phyloP scores from a whole-genome alignment of 1,284 basidiomycete genomes.

The Ceratobasidium sp. region DNA sequence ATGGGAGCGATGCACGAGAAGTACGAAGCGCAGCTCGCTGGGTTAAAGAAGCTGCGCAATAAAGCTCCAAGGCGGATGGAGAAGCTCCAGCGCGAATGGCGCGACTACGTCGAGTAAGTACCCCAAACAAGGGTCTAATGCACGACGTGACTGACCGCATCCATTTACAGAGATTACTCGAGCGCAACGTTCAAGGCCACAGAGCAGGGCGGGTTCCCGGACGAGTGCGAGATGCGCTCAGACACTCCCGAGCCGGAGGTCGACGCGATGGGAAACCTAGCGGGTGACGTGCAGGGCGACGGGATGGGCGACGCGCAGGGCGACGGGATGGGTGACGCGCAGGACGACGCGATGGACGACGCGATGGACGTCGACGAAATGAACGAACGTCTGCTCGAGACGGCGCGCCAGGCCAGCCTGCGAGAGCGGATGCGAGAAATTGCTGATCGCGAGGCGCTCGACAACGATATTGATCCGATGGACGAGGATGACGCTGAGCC shows the following conservation, averaged over 20 bases:
- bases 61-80: background rate
- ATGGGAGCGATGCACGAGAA: background rate
- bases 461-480: background rate
- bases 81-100: background rate
- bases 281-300: too few species aligned
- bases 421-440: background rate
- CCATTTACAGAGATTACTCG: background rate
- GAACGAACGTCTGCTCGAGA: background rate
- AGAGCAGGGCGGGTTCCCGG: background rate
- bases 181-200: background rate
- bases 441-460: background rate
- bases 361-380: background rate
- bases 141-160: background rate
- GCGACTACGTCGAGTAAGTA: conserved; percentile 32
- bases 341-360: too few species aligned
- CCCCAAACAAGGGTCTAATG: conserved; percentile 32
- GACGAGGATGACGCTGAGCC: too few species aligned
- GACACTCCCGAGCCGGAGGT: background rate
- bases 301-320: too few species aligned
- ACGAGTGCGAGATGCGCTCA: background rate
- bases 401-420: background rate
- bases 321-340: too few species aligned
- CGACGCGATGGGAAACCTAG: too few species aligned
- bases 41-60: background rate
- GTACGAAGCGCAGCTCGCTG: conserved; percentile 14